Evolutionary conservation across 176 grass and related monocot species (phyloP), one percentile per base, ranked within the genome.

Genomic region (Oryza meridionalis): DNA sequence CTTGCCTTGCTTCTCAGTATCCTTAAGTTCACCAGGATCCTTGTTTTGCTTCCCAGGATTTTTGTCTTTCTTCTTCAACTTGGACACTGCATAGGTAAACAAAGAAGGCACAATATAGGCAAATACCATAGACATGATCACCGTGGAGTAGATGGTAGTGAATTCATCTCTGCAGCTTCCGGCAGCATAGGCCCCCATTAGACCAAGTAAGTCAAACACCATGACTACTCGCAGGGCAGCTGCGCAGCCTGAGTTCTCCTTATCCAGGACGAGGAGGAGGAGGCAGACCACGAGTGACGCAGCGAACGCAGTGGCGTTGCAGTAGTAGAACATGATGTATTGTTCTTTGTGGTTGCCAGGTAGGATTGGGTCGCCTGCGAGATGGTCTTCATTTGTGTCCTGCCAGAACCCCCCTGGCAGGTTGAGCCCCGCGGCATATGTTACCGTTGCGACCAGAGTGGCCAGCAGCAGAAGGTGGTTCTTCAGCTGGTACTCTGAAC

Each of bases 291-390:
- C 81, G 0, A 88, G 81, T 19, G 86, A 88, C 0, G 86, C 81
- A 1, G 81, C 81, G 25, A 88, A 92, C 0, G 87, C 78, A 0
- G 87, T 86, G 0, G 90, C 90, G 9, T 92, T 92, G 79, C 80
- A 89, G 77, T 92, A 92, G 81, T 79, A 92, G 83, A 92, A 92
- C 9, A 53, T 44, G 44, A 83, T 75, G 77, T 92, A 92, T n/a
- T 83, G 90, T 4, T 1, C 0, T 17, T 31, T 21, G 55, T 70
- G 74, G 31, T 13, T 65, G 35, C 24, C 2, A 8, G 38, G 58
- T 0, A 89, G 86, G 37, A 84, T 76, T 17, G 83, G 83, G 33
- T 71, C 81, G 17, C 90, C 86, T 0, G 86, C 81, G 0, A 16
- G 2, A 32, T 77, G 22, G 0, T 17, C 53, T 58, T 58, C 19